Base-by-base conservation (phyloP, 257 asterid genomes). In the Agastache rugosa region DNA sequence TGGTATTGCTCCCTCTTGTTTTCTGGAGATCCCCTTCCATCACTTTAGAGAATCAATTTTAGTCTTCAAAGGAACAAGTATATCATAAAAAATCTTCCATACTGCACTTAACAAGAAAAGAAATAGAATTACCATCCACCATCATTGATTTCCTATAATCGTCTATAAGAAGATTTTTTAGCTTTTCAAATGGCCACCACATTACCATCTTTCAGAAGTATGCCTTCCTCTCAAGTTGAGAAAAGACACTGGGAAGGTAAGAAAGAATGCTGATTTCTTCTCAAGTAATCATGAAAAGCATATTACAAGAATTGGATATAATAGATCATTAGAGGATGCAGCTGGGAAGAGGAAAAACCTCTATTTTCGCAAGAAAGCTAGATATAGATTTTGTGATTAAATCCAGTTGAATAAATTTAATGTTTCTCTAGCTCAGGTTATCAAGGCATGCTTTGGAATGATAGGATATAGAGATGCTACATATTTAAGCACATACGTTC, bases 31-130 rank as follows among this genome's bases (percentile, higher is more conserved):
- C 45, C 73, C 45, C 73, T 68, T 75, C 42, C 29, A 14, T 64
- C 66, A 27, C 27, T n/a, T 25, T 27, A 61, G 70, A 39, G 10
- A 63, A 63, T 25, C 68, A 63, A 8, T 42, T 76, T 59, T 42
- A 60, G 67, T 53, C 42, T 41, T 73, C 42, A 63, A 81, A 63
- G 74, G 44, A 74, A 39, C 72, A 69, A 78, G 65, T 51, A 72
- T 51, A 31, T 9, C 42, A 39, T 50, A 59, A 42, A 47, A 22
- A 42, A 14, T 47, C 23, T 45, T 64, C 73, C 51, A 29, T 60
- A 20, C 16, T 17, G 39, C 16, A 25, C 41, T n/a, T 47, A 25
- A 71, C 48, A 63, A 47, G 69, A 61, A 60, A 59, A 41, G 11
- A 59, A 23, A 59, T 29, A 22, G 20, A 35, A 34, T 22, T 10